Evolutionary conservation across 2,329 filamentous ascomycete genomes (phyloP).

Genomic region (Talaromyces amestolkiae): DNA sequence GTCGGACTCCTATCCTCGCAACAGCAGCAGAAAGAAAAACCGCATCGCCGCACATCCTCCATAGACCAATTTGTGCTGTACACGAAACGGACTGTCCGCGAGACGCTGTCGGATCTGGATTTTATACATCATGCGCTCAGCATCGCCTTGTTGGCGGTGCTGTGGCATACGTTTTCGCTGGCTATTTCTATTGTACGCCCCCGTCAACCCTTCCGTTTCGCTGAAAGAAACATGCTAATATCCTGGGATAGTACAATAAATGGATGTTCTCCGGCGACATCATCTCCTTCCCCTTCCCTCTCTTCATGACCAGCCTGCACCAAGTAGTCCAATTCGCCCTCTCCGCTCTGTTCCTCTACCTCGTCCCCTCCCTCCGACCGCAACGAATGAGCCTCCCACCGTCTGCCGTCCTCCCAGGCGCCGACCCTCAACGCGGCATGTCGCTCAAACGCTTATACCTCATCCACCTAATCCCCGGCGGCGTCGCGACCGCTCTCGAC

Average conservation of each 20-base stretch:
- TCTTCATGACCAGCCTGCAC: conserved; percentile 92
- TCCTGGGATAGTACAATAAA: conserved; percentile 77
- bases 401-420: conserved; percentile 55
- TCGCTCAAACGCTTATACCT: conserved; percentile 80
- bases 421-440: conserved; percentile 15
- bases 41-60: conserved; percentile 14
- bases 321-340: conserved; percentile 92
- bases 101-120: conserved; percentile 70
- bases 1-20: conserved; percentile 9
- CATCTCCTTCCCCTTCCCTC: conserved; percentile 86
- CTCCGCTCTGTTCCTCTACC: conserved; percentile 71
- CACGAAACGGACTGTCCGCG: conserved; percentile 59
- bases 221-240: conserved; percentile 15
- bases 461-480: conserved; percentile 86
- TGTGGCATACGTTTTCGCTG: conserved; percentile 92
- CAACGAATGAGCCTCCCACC: conserved; percentile 36
- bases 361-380: conserved; percentile 79
- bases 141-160: conserved; percentile 72
- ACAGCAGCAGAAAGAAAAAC: not conserved
- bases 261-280: conserved; percentile 94
- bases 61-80: conserved; percentile 14
- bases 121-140: conserved; percentile 67
- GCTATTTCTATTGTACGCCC: conserved; percentile 79
- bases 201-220: not conserved
- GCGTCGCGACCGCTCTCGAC: conserved; percentile 86